Evolutionary conservation across 352 stramenopile species (phyloP), one percentile per base, ranked within the genome.

Genomic region (Phytophthora pseudosyringae): DNA sequence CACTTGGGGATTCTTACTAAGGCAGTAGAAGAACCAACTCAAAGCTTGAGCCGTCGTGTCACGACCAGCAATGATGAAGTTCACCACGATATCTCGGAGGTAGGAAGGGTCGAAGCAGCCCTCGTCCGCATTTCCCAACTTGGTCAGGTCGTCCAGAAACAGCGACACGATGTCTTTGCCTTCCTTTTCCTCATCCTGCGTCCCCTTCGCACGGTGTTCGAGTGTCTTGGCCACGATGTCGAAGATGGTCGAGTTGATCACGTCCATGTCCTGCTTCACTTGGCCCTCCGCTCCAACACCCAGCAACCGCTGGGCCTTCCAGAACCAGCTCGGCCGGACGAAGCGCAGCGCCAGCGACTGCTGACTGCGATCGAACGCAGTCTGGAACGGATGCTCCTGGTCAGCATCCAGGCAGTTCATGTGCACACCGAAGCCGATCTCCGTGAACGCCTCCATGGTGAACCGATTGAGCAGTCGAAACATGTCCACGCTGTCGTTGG

Each of bases 11-110:
- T 94, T 71, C 5, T 70, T 64, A 25, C 50, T 76, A 2, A 97
- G 61, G 11, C 78, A 76, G 39, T 86, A 82, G 29, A 96, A 81
- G 39, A 90, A 84, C 84, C 88, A 97, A 29, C 71, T 80, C 26
- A 95, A 59, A 5, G 84, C 80, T 63, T 88, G 81, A 0, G 86
- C 84, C 1, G 87, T 92, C 1, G 84, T 94, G 59, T 96, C 86
- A 2, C 85, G 73, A 0, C 89, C 86, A 26, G 84, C 89, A n/a
- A 95, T 87, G 29, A 97, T 63, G 45, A 95, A 91, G 53, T 81
- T 93, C 7, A 95, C 66, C 18, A 92, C 75, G 33, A 97, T 84
- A 56, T 95, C 80, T 11, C 83, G 82, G 0, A 95, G 48, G 35
- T 80, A 88, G 0, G 40, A 67, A 4, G 76, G 74, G 21, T 86